phyloP scores from a whole-genome alignment of 306 rosid species.

The Cercis canadensis region DNA sequence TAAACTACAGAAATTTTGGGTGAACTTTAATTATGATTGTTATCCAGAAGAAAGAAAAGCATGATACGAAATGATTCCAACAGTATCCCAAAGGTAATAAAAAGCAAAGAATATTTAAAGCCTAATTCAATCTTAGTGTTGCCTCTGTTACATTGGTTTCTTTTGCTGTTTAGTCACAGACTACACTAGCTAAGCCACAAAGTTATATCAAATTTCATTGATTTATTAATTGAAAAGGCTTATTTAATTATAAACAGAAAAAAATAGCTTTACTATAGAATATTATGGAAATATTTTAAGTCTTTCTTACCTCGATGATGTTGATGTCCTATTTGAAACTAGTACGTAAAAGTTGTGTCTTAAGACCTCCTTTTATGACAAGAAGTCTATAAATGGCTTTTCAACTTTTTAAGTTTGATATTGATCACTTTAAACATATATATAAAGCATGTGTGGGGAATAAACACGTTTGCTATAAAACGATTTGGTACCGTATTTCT shows the following conservation, averaged over 20 bases:
- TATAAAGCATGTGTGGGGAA: no score
- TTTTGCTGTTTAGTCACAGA: no score
- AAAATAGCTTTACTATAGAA: not conserved
- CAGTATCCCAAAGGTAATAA: not conserved
- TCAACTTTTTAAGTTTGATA: not conserved
- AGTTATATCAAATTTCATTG: no score
- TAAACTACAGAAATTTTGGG: not conserved
- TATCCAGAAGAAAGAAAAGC: not conserved
- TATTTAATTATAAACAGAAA: no score
- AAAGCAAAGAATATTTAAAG: not conserved
- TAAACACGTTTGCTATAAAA: no score
- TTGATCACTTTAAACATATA: no score
- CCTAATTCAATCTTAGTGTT: no score
- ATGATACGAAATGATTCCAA: not conserved
- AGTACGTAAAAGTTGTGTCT: not conserved
- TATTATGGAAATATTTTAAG: not conserved
- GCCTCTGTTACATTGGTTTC: no score
- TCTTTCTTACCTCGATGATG: not conserved
- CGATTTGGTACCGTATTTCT: no score
- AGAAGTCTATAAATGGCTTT: not conserved
- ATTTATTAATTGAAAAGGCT: no score
- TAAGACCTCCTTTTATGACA: not conserved
- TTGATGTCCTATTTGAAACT: constrained; percentile 1
- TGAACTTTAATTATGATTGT: not conserved
- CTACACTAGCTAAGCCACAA: no score